A percentile compares a stretch with the other conserved stretches of the same genome.
phyloP scores from a whole-genome alignment of 371 early-diverging fungal genomes.

The Circinella umbellata region DNA sequence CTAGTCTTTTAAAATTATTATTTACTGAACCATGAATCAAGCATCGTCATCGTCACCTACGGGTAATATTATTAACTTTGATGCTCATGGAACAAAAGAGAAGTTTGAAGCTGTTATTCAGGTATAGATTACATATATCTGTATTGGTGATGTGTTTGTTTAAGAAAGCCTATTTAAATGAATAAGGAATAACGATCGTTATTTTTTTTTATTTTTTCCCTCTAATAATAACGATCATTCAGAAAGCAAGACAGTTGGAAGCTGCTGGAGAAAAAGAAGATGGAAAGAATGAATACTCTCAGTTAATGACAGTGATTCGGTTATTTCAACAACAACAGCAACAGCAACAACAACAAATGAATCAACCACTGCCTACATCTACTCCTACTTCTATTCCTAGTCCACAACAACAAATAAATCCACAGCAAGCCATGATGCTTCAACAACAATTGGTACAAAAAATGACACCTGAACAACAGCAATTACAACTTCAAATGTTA shows the following conservation, averaged over 20 bases:
- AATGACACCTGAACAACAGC: conserved; percentile 38
- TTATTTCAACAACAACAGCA: conserved; percentile 52
- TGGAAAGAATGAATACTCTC: conserved; percentile 70
- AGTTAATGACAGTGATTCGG: conserved; percentile 67
- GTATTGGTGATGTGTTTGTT: too few species aligned
- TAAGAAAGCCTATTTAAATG: not conserved
- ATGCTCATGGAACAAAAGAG: conserved; percentile 39
- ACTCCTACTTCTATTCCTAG: too few species aligned
- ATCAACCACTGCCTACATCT: conserved; percentile 31
- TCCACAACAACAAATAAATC: conserved; percentile 43
- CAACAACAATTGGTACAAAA: conserved; percentile 68
- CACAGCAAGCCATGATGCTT: conserved; percentile 68
- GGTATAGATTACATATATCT: conserved; percentile 15
- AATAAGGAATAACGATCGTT: too few species aligned
- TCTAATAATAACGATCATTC: not conserved
- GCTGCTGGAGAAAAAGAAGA: conserved; percentile 74
- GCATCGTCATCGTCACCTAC: conserved; percentile 20
- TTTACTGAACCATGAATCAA: not conserved
- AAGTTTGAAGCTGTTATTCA: conserved; percentile 40
- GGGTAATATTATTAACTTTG: conserved; percentile 9
- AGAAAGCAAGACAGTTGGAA: conserved; percentile 45
- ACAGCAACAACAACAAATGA: conserved; percentile 41
- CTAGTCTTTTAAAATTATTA: not conserved
- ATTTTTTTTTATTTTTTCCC: not conserved
- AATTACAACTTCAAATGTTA: conserved; percentile 33